Conservation (phyloP, 2,329 filamentous ascomycete genomes). For the Epichloe glyceriae region DNA sequence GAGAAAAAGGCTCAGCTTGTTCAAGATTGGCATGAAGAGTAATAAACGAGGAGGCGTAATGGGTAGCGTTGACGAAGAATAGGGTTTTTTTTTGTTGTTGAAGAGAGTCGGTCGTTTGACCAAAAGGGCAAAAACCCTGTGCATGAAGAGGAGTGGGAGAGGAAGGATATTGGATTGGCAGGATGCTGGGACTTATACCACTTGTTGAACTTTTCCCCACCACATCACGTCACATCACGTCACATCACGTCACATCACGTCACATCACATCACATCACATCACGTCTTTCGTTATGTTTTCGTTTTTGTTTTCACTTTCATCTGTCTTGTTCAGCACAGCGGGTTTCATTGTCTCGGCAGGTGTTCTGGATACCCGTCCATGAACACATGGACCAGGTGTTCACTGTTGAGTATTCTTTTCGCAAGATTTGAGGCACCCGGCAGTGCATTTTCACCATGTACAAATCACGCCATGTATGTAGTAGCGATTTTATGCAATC, state of each 20-base stretch:
- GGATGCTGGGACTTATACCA: neutral
- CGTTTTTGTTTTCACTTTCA: neutral
- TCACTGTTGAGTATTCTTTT: neutral
- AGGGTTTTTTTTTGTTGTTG: slow-evolving; percentile 5
- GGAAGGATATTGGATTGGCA: neutral
- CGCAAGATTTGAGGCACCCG: neutral
- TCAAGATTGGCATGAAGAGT: slow-evolving; percentile 61
- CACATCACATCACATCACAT: neutral
- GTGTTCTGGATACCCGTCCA: neutral
- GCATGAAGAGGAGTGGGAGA: neutral
- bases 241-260: neutral
- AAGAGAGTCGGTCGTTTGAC: too few relatives aligned
- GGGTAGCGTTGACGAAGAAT: slow-evolving; percentile 44
- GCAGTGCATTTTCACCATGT: neutral
- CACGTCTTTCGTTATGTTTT: neutral
- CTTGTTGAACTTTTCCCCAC: neutral
- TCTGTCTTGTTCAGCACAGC: neutral
- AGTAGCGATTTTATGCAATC: too few relatives aligned
- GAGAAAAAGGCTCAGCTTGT: slow-evolving; percentile 64
- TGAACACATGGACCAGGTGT: neutral
- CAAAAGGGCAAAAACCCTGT: too few relatives aligned
- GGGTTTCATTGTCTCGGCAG: neutral
- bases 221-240: too few relatives aligned
- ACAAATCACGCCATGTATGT: neutral
- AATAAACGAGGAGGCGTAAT: slow-evolving; percentile 41